Evolutionary conservation across 306 rosid species (phyloP), one percentile per base, ranked within the genome.

Genomic region (Inga oerstediana): DNA sequence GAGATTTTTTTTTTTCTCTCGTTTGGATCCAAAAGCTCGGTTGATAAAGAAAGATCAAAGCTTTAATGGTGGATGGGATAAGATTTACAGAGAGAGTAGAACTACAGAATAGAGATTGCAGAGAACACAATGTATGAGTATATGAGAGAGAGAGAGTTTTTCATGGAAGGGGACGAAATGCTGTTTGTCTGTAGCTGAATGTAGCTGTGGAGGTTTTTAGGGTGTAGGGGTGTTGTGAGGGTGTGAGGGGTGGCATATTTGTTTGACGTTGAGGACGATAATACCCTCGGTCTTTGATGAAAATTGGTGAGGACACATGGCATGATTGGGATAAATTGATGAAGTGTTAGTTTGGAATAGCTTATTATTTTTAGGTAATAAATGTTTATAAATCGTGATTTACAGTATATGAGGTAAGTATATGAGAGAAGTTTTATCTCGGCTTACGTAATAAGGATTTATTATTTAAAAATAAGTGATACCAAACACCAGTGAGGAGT

Each of bases 151-250:
- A 43, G 67, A 43, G 80, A 15, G 72, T 80, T 84, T 68, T 78
- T 73, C 76, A 69, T 75, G 90, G 84, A 81, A 72, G 82, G 72
- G 85, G 93, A 86, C 79, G 70, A 89, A 84, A 87, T 85, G 87
- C 64, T 52, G 78, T 79, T 87, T 89, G 95, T 89, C 93, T 71
- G 88, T 78, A 73, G 90, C 91, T 69, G 51, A 67, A 44, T 80
- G 87, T 27, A 84, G 80, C 82, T 45, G 80, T 76, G 85, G 56
- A 80, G 35, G 9, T 66, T 17, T 44, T 72, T 72, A 45, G n/a
- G 39, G 4, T 45, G 37, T n/a, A 44, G 76, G 76, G 75, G 80
- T 76, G 76, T 72, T 27, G 30, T 27, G 30, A 27, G 86, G 80
- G 73, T 27, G 30, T 27, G 67, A 48, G 84, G 77, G 70, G 62